Percentiles rank a stretch among this genome's conserved stretches.
Conservation (phyloP, 2,329 filamentous ascomycete genomes). For the Helotiales sp. region DNA sequence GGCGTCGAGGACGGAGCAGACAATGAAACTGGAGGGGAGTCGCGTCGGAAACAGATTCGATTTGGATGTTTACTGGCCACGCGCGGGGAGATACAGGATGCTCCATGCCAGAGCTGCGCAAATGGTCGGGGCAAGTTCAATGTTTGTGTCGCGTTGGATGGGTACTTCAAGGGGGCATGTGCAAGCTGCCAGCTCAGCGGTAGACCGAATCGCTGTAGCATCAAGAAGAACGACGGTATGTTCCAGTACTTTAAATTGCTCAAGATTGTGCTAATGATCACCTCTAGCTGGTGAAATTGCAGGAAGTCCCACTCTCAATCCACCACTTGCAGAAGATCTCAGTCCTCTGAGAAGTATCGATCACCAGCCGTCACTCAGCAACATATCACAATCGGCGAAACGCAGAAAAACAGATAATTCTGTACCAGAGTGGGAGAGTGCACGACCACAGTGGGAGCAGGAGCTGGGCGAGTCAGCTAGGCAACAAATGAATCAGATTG, state of each 20-base stretch:
- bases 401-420: constrained; percentile 32
- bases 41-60: constrained; percentile 42
- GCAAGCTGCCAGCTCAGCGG: constrained; percentile 43
- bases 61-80: constrained; percentile 43
- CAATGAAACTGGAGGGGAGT: constrained; percentile 42
- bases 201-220: constrained; percentile 41
- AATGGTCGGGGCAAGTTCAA: constrained; percentile 43
- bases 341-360: constrained; percentile 16
- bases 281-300: neutral
- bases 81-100: constrained; percentile 37
- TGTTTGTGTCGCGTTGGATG: constrained; percentile 41
- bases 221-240: constrained; percentile 42
- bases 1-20: constrained; percentile 41
- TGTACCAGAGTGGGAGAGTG: constrained; percentile 38
- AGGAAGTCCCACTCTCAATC: constrained; percentile 27
- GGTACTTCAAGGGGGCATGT: constrained; percentile 44
- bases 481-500: constrained; percentile 34
- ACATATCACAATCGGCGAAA: constrained; percentile 32
- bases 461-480: constrained; percentile 33
- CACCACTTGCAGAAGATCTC: constrained; percentile 16
- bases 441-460: constrained; percentile 40
- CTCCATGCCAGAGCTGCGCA: constrained; percentile 40
- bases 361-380: constrained; percentile 14
- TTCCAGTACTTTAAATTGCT: neutral
- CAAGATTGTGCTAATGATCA: neutral